Percentiles rank a stretch among this genome's conserved stretches.
Evolutionary conservation across 352 stramenopile species (phyloP).

Genomic region (Phytophthora citricola): DNA sequence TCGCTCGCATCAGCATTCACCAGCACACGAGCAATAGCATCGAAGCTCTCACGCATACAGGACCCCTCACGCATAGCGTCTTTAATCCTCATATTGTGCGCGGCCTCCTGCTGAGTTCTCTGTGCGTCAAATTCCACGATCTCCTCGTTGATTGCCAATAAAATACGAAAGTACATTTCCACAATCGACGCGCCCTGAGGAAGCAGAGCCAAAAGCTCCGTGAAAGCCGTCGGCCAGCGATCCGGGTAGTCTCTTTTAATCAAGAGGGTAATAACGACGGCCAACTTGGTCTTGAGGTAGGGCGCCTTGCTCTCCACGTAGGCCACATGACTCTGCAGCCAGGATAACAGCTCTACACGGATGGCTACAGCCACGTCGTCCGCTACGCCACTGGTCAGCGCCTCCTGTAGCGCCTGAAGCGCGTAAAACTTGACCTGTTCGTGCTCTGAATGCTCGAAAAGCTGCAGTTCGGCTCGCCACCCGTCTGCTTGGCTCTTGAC

Average conservation of each 20-base stretch:
- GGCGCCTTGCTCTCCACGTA: conserved; percentile 66
- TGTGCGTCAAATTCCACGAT: conserved; percentile 90
- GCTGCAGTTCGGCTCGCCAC: conserved; percentile 69
- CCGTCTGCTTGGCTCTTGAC: conserved; percentile 60
- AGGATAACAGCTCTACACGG: conserved; percentile 62
- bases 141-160: conserved; percentile 92
- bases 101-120: conserved; percentile 59
- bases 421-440: conserved; percentile 88
- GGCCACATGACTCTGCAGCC: conserved; percentile 66
- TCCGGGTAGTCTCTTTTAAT: conserved; percentile 92
- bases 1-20: conserved; percentile 74
- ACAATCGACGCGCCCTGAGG: conserved; percentile 79
- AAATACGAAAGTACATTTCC: conserved; percentile 92
- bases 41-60: conserved; percentile 79
- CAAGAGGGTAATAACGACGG: conserved; percentile 79
- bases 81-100: conserved; percentile 88
- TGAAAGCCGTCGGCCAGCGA: conserved; percentile 86
- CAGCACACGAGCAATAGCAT: conserved; percentile 86
- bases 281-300: conserved; percentile 90
- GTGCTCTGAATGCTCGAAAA: conserved; percentile 72
- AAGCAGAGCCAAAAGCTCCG: conserved; percentile 80
- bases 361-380: conserved; percentile 60
- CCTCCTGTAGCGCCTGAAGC: conserved; percentile 78
- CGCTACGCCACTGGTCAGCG: conserved; percentile 45
- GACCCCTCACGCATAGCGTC: conserved; percentile 86